Evolutionary conservation across 192 early-diverging fungal species (phyloP).

Genomic region (Radiomyces spectabilis): DNA sequence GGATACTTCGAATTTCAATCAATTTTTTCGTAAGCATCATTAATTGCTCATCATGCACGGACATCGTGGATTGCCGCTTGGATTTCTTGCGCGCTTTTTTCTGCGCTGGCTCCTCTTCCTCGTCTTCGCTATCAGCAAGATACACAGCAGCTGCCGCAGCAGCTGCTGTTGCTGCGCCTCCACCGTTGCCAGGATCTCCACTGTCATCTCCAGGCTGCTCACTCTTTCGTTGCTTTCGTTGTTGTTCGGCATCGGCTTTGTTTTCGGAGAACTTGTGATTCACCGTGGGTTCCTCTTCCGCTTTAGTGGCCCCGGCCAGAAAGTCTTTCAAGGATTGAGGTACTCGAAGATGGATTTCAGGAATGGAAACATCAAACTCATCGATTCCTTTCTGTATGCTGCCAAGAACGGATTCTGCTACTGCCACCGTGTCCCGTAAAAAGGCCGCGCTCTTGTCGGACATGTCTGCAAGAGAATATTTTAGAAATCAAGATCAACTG

Average conservation of each 20-base stretch:
- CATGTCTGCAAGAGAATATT: slow-evolving; percentile 14
- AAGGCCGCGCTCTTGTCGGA: slow-evolving; percentile 29
- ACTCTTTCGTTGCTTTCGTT: slow-evolving; percentile 18
- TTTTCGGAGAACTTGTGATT: slow-evolving; percentile 21
- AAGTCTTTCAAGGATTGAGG: slow-evolving; percentile 24
- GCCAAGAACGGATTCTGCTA: slow-evolving; percentile 26
- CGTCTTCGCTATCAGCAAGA: slow-evolving; percentile 26
- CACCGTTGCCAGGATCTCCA: background rate
- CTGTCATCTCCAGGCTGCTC: slow-evolving; percentile 19
- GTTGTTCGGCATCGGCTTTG: slow-evolving; percentile 11
- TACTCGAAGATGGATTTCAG: slow-evolving; percentile 31
- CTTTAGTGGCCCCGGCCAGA: background rate
- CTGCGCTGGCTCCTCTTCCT: slow-evolving; percentile 39
- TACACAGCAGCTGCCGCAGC: slow-evolving; percentile 38
- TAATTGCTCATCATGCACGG: slow-evolving; percentile 67
- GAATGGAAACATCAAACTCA: slow-evolving; percentile 29
- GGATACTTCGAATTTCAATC: slow-evolving; percentile 89
- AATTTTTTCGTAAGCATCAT: slow-evolving; percentile 89
- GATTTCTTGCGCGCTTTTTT: slow-evolving; percentile 26
- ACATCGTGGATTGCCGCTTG: slow-evolving; percentile 11
- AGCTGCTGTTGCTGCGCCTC: slow-evolving; percentile 12
- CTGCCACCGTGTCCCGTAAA: slow-evolving; percentile 23
- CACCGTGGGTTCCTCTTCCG: slow-evolving; percentile 6
- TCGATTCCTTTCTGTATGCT: slow-evolving; percentile 27
- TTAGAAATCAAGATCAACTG: background rate